Evolutionary conservation across 441 rosid genomes (phyloP).

Genomic region (Iberis amara): DNA sequence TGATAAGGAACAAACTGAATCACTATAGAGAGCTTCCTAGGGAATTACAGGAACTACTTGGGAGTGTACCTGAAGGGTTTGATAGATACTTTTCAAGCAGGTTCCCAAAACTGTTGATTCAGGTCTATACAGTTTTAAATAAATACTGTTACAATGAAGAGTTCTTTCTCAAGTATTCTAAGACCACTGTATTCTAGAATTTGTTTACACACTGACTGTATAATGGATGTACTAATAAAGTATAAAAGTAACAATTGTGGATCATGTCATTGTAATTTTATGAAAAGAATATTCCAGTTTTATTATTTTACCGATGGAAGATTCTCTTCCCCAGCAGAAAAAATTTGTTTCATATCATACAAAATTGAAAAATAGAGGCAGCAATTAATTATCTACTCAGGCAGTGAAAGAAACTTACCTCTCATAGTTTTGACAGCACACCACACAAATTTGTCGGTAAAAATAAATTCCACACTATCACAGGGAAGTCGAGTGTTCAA

Average conservation of each 20-base stretch:
- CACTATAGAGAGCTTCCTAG: slow-evolving; percentile 79
- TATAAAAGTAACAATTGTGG: no score
- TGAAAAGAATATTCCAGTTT: no score
- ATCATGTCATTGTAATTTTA: no score
- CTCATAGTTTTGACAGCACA: neutral
- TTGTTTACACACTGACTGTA: neutral
- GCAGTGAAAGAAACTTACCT: neutral
- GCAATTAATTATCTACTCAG: neutral
- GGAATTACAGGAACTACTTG: slow-evolving; percentile 66
- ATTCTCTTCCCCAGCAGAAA: slow-evolving; percentile 27
- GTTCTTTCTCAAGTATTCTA: slow-evolving; percentile 49
- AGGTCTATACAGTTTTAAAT: slow-evolving; percentile 63
- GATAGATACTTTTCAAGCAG: slow-evolving; percentile 57
- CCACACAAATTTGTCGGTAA: no score
- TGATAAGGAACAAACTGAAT: slow-evolving; percentile 73
- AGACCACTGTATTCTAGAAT: slow-evolving; percentile 35
- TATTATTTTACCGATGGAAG: slow-evolving; percentile 15
- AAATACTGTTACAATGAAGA: slow-evolving; percentile 58
- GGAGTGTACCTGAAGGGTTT: slow-evolving; percentile 76
- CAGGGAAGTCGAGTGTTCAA: slow-evolving; percentile 38
- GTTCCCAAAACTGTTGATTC: slow-evolving; percentile 76
- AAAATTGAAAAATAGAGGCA: slow-evolving; percentile 16
- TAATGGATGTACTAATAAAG: no score
- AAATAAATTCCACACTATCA: no score
- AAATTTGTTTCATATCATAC: slow-evolving; percentile 9